These are phyloP conservation scores for Cladosporium colombiae DNA, from an alignment of 2,329 filamentous ascomycete genomes.

Conservation along the genomic window DNA sequence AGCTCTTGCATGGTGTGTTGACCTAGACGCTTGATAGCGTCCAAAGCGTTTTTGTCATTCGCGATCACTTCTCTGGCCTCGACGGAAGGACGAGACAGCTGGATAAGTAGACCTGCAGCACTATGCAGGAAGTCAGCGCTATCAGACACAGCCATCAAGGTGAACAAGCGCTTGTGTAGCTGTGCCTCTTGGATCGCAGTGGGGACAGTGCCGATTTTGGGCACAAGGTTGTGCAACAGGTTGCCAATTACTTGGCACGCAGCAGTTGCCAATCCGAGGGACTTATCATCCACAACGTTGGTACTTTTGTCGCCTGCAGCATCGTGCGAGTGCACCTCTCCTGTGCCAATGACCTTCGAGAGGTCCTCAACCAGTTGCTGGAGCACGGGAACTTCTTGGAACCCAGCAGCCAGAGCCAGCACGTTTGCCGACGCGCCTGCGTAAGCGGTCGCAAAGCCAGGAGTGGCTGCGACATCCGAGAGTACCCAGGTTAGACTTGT, in stretches of 20 bases:
- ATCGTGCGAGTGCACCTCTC: neutral
- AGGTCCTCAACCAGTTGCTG: neutral
- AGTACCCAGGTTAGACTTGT: slow-evolving; percentile 34
- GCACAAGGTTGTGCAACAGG: slow-evolving; percentile 13
- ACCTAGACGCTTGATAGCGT: slow-evolving; percentile 26
- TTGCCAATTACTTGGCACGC: slow-evolving; percentile 36
- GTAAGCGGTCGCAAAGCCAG: slow-evolving; percentile 22
- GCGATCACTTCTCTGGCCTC: slow-evolving; percentile 29
- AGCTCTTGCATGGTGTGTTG: slow-evolving; percentile 29
- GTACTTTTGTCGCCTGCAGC: neutral
- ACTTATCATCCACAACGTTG: neutral
- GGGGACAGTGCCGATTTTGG: neutral
- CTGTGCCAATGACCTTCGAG: neutral
- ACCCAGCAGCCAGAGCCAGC: neutral
- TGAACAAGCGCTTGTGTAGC: neutral
- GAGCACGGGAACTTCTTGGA: neutral
- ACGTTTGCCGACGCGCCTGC: neutral
- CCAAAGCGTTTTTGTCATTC: neutral
- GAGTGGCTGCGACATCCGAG: slow-evolving; percentile 33
- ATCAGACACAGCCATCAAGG: slow-evolving; percentile 15
- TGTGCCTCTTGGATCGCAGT: neutral
- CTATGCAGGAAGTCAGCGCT: slow-evolving; percentile 33
- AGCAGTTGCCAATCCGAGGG: slow-evolving; percentile 24
- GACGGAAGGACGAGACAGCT: slow-evolving; percentile 31
- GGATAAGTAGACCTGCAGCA: slow-evolving; percentile 32